phyloP scores from a whole-genome alignment of 495 filamentous ascomycete species.

The Choiromyces venosus region DNA sequence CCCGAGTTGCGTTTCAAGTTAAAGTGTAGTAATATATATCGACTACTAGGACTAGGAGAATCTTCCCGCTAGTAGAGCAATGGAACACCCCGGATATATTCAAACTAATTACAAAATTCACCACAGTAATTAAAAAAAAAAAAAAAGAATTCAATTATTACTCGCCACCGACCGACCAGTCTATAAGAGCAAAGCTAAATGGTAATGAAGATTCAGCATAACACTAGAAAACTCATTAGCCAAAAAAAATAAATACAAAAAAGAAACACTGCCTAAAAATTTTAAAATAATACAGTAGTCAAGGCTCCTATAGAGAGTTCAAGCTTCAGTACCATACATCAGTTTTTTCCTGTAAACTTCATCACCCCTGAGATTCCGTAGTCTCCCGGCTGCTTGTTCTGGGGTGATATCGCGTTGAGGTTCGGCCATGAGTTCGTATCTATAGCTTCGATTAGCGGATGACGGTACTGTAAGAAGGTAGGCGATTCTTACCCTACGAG shows the following conservation, averaged over 20 bases:
- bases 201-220: background rate
- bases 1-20: background rate
- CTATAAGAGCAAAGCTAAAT: background rate
- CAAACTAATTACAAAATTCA: background rate
- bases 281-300: background rate
- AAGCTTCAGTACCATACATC: slow-evolving; percentile 20
- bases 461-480: background rate
- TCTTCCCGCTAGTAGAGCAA: background rate
- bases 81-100: background rate
- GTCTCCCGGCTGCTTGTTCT: slow-evolving; percentile 78
- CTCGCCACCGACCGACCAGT: background rate
- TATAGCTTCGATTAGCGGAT: slow-evolving; percentile 26
- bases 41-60: background rate
- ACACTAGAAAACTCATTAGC: background rate
- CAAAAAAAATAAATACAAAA: background rate
- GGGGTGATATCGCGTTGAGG: slow-evolving; percentile 97
- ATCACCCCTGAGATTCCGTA: slow-evolving; percentile 66
- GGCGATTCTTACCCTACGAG: slow-evolving; percentile 62
- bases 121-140: too few species aligned
- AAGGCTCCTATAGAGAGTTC: background rate
- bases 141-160: background rate
- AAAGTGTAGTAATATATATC: background rate
- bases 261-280: background rate
- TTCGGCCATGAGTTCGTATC: slow-evolving; percentile 90
- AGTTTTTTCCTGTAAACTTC: slow-evolving; percentile 74